These are phyloP conservation scores for Globomyces sp. DNA, from an alignment of 371 early-diverging fungal genomes.

Conservation along the genomic window DNA sequence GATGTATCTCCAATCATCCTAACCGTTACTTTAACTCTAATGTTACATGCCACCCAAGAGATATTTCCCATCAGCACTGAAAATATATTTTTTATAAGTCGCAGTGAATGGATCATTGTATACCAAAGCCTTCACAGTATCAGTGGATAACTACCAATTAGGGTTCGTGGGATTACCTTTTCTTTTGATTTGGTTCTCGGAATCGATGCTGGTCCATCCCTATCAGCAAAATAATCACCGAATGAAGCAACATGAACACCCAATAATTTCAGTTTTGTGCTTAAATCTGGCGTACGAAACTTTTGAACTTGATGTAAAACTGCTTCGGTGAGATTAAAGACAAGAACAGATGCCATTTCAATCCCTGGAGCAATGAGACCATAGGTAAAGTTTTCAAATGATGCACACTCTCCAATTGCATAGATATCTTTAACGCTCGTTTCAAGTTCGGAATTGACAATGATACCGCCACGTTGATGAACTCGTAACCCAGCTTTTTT, in stretches of 20 bases:
- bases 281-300: slow-evolving; percentile 63
- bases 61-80: slow-evolving; percentile 60
- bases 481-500: slow-evolving; percentile 35
- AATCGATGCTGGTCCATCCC: slow-evolving; percentile 23
- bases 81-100: slow-evolving; percentile 62
- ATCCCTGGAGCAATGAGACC: slow-evolving; percentile 66
- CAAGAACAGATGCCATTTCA: slow-evolving; percentile 67
- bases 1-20: slow-evolving; percentile 49
- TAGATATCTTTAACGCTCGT: slow-evolving; percentile 52
- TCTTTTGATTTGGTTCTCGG: background rate
- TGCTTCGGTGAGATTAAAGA: slow-evolving; percentile 46
- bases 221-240: slow-evolving; percentile 62
- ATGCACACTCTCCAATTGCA: slow-evolving; percentile 67
- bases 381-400: slow-evolving; percentile 49
- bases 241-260: slow-evolving; percentile 71
- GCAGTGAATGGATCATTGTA: slow-evolving; percentile 22
- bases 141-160: background rate
- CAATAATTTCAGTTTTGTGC: slow-evolving; percentile 67
- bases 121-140: slow-evolving; percentile 9
- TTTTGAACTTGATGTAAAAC: slow-evolving; percentile 26
- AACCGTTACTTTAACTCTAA: slow-evolving; percentile 64
- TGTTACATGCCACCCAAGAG: slow-evolving; percentile 71
- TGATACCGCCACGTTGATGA: slow-evolving; percentile 55
- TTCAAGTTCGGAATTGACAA: slow-evolving; percentile 51
- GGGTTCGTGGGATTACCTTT: background rate